Percentiles rank a stretch among this genome's conserved stretches.
Conservation (phyloP, 768 basidiomycete species). For the Amanita rubescens region DNA sequence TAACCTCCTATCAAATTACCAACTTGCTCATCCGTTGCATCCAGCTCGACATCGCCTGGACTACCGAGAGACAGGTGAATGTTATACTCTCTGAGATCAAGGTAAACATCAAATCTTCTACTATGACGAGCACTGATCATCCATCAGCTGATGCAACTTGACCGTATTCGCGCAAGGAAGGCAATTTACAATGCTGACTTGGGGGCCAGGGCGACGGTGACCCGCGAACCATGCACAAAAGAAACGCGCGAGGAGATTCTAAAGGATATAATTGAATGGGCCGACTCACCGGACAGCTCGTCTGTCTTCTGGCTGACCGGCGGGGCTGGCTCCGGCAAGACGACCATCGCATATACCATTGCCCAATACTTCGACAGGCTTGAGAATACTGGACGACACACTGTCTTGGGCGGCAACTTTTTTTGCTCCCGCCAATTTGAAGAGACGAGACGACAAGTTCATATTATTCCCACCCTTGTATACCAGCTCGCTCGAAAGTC, state of each 20-base stretch:
- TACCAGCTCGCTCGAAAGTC: constrained; percentile 18
- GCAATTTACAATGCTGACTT: constrained; percentile 7
- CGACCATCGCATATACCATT: constrained; percentile 21
- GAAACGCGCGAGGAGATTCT: constrained; percentile 21
- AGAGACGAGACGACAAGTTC: constrained; percentile 11
- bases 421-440: constrained; percentile 21
- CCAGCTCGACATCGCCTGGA: neutral
- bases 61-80: neutral
- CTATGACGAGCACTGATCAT: neutral
- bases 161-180: neutral
- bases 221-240: constrained; percentile 15
- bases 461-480: constrained; percentile 19
- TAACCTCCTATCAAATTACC: neutral
- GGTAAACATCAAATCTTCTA: neutral
- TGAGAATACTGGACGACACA: constrained; percentile 6
- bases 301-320: constrained; percentile 9
- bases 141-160: neutral
- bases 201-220: neutral
- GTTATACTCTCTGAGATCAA: neutral
- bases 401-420: constrained; percentile 19
- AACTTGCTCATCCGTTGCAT: neutral
- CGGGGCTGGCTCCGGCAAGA: constrained; percentile 13
- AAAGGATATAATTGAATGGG: constrained; percentile 18
- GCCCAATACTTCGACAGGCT: constrained; percentile 11
- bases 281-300: constrained; percentile 11